Conservation (phyloP, 805 yeast species). For the Priceomyces fermenticarens region DNA sequence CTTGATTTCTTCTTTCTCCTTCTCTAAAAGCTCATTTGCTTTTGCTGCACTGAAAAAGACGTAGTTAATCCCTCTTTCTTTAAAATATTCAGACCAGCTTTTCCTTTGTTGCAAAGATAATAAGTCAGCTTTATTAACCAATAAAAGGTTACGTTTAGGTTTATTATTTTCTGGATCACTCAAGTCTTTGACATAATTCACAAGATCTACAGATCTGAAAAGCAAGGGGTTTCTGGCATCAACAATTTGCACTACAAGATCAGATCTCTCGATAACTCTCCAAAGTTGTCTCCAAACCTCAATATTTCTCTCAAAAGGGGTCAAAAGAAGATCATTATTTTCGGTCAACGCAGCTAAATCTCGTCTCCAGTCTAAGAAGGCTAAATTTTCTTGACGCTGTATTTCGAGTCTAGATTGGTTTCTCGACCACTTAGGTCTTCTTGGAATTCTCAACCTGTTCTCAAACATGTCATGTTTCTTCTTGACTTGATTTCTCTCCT, state of each 20-base stretch:
- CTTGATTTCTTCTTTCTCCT: slow-evolving; percentile 48
- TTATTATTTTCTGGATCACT: slow-evolving; percentile 45
- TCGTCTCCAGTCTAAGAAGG: slow-evolving; percentile 94
- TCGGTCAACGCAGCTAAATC: slow-evolving; percentile 83
- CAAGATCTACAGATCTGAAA: slow-evolving; percentile 87
- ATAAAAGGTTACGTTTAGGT: slow-evolving; percentile 70
- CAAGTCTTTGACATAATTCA: slow-evolving; percentile 73
- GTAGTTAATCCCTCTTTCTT: slow-evolving; percentile 63
- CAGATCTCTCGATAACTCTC: slow-evolving; percentile 96
- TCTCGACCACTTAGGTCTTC: slow-evolving; percentile 85
- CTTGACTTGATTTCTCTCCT: slow-evolving; percentile 60
- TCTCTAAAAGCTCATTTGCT: slow-evolving; percentile 73
- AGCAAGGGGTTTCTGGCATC: slow-evolving; percentile 94
- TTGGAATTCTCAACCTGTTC: slow-evolving; percentile 76
- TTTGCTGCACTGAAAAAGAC: slow-evolving; percentile 91
- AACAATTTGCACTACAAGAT: slow-evolving; percentile 91
- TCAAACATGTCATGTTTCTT: slow-evolving; percentile 66
- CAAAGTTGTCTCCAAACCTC: slow-evolving; percentile 98
- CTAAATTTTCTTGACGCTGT: slow-evolving; percentile 82
- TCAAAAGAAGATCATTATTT: slow-evolving; percentile 76
- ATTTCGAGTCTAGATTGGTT: slow-evolving; percentile 70
- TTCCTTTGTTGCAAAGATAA: slow-evolving; percentile 73
- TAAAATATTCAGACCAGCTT: slow-evolving; percentile 85
- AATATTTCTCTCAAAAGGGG: slow-evolving; percentile 95
- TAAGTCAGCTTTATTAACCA: slow-evolving; percentile 93